phyloP scores from a whole-genome alignment of 2,329 filamentous ascomycete genomes.

The Calonectria honghensis region DNA sequence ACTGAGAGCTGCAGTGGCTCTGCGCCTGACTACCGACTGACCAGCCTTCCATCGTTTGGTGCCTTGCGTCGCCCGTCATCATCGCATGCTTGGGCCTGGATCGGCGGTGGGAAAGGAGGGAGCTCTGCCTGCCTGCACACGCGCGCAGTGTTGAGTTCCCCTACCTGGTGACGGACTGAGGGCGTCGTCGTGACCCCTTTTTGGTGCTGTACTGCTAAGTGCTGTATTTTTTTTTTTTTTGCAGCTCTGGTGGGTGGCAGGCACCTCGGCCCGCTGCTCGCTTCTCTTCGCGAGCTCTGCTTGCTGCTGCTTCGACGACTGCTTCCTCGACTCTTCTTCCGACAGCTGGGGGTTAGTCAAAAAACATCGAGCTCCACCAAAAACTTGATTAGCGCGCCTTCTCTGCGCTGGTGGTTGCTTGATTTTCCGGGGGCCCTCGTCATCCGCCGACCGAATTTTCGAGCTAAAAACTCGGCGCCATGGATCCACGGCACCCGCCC shows the following conservation, averaged over 20 bases:
- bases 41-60: slow-evolving; percentile 34
- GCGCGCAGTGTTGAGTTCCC: slow-evolving; percentile 24
- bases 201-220: background rate
- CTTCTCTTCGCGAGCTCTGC: slow-evolving; percentile 1
- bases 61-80: slow-evolving; percentile 36
- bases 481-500: slow-evolving; percentile 57
- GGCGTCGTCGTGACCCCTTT: background rate
- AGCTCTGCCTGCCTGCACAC: slow-evolving; percentile 20
- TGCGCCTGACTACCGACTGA: slow-evolving; percentile 24
- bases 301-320: slow-evolving; percentile 19
- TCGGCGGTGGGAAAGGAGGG: slow-evolving; percentile 24
- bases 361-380: slow-evolving; percentile 28
- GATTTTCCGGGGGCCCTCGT: slow-evolving; percentile 54
- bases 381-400: slow-evolving; percentile 30
- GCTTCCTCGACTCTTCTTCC: slow-evolving; percentile 23
- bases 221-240: background rate
- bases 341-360: slow-evolving; percentile 17
- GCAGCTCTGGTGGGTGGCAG: background rate
- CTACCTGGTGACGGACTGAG: background rate
- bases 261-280: slow-evolving; percentile 2
- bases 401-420: slow-evolving; percentile 45
- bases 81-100: slow-evolving; percentile 34
- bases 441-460: slow-evolving; percentile 55
- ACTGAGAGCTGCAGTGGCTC: slow-evolving; percentile 28
- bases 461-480: slow-evolving; percentile 61